Base-by-base conservation (phyloP, 257 asterid genomes). In the Jacaranda copaia region DNA sequence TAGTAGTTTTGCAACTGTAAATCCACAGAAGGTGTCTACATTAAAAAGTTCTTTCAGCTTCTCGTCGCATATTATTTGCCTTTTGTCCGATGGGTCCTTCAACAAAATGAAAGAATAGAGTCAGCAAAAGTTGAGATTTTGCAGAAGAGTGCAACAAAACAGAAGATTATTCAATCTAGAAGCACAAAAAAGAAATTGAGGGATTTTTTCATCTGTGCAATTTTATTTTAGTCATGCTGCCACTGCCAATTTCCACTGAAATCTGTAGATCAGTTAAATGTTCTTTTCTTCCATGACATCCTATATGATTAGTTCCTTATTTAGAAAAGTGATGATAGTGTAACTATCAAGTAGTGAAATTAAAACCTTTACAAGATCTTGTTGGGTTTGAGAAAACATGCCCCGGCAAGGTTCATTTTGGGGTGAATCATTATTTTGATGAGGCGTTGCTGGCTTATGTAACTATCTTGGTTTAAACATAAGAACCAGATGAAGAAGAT, bases 71-170 rank as follows among this genome's bases (percentile, higher is more conserved):
- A 92, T 1, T 79, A 93, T 91, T 84, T 85, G 91, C 87, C 99
- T 85, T 83, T 84, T 88, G 85, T 92, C 96, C 19, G 98, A 87
- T n/a, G 97, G 97, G 76, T 94, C 98, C 99, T 94, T 85, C 90
- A 85, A 72, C 19, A 56, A 70, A 80, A 81, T 60, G 48, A 71
- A 60, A 72, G 36, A 75, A 38, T 19, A 36, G 58, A 7, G 71
- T 66, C 52, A 86, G 80, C 32, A 32, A 40, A 68, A 56, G 65
- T 70, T 12, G 65, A 51, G 53, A 42, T 70, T 76, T 25, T 70
- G 55, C 77, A 73, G 42, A 40, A 35, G 60, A 56, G 62, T 49
- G 39, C 11, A 18, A 70, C 48, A 20, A 71, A 77, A 70, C 40
- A 25, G 18, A 60, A 56, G 58, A 62, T 16, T 71, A 46, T 10